Base-by-base conservation (phyloP, 2,329 filamentous ascomycete genomes). In the Fusarium lateritium region DNA sequence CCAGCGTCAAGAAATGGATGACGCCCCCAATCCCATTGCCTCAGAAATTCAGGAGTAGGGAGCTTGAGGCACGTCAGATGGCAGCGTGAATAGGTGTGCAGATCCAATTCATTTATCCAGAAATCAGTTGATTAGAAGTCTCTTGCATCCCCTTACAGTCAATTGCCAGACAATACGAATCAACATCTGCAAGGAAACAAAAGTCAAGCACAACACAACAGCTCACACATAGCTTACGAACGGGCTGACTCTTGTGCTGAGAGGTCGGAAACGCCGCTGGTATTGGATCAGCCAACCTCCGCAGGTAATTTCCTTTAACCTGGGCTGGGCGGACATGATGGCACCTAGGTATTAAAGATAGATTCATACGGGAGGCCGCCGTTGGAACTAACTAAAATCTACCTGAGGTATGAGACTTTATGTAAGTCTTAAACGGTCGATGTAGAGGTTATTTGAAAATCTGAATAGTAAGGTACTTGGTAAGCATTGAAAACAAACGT, bases 241-340 rank as follows among this genome's bases (percentile, higher is more conserved):
- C 44, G 33, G 55, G 34, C 38, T 66, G 43, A 28, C 51, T 55
- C 45, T 42, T 57, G 21, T 52, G 40, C 14, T 40, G 44, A 31
- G 36, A 58, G 31, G 44, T 33, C 43, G 34, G 34, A 19, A 28
- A 22, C 31, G 44, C 38, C 21, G 21, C 52, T 56, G 51, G 50
- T 33, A 28, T 28, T 39, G 33, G 56, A 50, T 33, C 40, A 50
- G 42, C 49, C 67, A 70, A 44, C 26, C 45, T 64, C 47, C 43
- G 53, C 40, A 68, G 33, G 43, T 64, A 60, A 70, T 70, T 70
- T 69, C 66, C 62, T 43, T 44, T 40, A 19, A 47, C 51, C 61
- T 62, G 52, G 40, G 31, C 50, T 31, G 28, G 28, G 28, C 28
- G n/a, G 33, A 40, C 31, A 34, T 43, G 28, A 42, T 42, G 22